Base-by-base conservation (phyloP, 257 asterid species). In the Solanum appendiculatum region DNA sequence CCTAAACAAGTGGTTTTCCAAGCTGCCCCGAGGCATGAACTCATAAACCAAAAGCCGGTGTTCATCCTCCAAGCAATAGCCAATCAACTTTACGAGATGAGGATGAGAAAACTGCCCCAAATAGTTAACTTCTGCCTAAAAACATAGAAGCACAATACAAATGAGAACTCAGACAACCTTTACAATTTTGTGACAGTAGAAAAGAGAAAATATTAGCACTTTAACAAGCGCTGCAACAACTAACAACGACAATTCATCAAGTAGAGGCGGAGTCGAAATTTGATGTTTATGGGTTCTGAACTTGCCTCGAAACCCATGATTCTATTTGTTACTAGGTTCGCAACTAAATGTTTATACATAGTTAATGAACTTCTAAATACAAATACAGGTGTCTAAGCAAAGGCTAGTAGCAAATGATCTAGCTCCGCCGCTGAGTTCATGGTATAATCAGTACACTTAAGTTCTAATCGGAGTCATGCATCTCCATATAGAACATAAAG, bases 1-100 rank as follows among this genome's bases (percentile, higher is more conserved):
- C 63, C 91, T 86, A 83, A 87, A 89, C 69, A 89, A 66, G 37
- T 89, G 91, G 80, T 89, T 85, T 74, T 85, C 91, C 86, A 89
- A 64, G 80, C 89, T 87, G 3, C 91, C 89, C 56, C 81, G 60
- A 16, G 91, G 86, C 91, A 89, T 87, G 86, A 87, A 89, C 37
- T 89, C 91, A 73, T 89, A 89, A 42, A 87, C 91, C 72, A 89
- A 73, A 72, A 89, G 90, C 18, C 91, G 89, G 11, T 85, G 91
- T 29, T 89, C 91, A 21, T 87, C 91, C 89, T 89, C 89, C 82
- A 87, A 87, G 42, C 91, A 89, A 31, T 86, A 86, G n/a, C 87
- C 87, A 15, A 69, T 69, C 87, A 86, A 64, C 27, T 86, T 86
- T 51, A 86, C 86, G 8, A 86, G 88, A 63, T 86, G 85, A 31